Base-by-base conservation (phyloP, 768 basidiomycete species). In the Phallus indusiatus region DNA sequence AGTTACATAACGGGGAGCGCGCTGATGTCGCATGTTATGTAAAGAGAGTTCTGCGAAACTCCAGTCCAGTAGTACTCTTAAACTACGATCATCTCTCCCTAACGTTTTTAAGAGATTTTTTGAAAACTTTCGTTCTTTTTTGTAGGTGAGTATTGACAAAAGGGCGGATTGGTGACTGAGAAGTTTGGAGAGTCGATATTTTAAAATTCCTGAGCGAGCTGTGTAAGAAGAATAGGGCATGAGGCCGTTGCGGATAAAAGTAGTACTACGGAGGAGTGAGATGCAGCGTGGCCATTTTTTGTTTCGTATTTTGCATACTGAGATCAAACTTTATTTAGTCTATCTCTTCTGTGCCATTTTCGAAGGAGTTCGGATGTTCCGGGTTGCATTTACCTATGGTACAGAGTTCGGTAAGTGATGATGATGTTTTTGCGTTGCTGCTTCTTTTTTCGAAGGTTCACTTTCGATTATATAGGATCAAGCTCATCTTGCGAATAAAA, bases 151-250 rank as follows among this genome's bases (percentile, higher is more conserved):
- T 18, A 82, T 96, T 55, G 83, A 88, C 48, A 88, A 90, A 60
- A 86, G 81, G 1, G 94, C 93, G 0, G 87, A 94, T 66, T 98
- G 94, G 94, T 99, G 95, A 95, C 78, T 99, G 1, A 93, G 94
- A 0, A 83, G 88, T 57, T 78, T 95, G 46, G 82, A 90, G 55
- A 86, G 87, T 60, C 79, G 79, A 4, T 96, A 90, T 84, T 95
- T 94, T 75, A 81, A 84, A 63, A 85, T 89, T 0, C 77, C 98
- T 54, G 91, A 95, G 68, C 73, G 76, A 42, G 88, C 92, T 21
- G 84, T 99, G 0, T 75, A 78, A 53, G 84, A 89, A 48, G 91
- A 94, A 65, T 99, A 94, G 95, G 84, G 85, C 5, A 75, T 85
- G 47, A 79, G 84, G 60, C 95, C 95, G 5, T 70, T 96, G 62